Percentiles rank a stretch among this genome's conserved stretches.
These are phyloP conservation scores for Pichia sp. DNA, from an alignment of 1,139 yeast species.

Conservation along the genomic window DNA sequence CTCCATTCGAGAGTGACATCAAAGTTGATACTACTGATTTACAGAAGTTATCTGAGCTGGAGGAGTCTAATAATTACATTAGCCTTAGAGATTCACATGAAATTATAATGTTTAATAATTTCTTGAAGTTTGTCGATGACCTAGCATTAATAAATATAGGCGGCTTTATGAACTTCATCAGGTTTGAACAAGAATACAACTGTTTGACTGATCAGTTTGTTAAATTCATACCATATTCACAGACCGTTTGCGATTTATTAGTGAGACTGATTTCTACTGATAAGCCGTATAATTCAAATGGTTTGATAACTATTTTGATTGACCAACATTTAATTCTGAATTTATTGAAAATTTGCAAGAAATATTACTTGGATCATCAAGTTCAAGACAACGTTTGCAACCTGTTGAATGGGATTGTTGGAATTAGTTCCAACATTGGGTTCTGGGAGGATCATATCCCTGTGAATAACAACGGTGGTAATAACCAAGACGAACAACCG, in stretches of 20 bases:
- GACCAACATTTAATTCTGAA: constrained; percentile 53
- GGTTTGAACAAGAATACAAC: constrained; percentile 37
- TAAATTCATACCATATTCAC: constrained; percentile 64
- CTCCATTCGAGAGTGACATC: constrained; percentile 6
- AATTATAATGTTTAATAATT: constrained; percentile 79
- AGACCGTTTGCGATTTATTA: constrained; percentile 76
- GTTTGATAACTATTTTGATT: constrained; percentile 65
- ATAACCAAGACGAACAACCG: constrained; percentile 27
- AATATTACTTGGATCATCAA: constrained; percentile 29
- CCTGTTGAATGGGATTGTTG: constrained; percentile 32
- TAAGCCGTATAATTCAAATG: constrained; percentile 70
- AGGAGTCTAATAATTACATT: constrained; percentile 18
- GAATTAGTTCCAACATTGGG: constrained; percentile 34
- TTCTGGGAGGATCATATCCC: constrained; percentile 32
- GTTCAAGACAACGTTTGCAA: constrained; percentile 33
- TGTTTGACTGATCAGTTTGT: constrained; percentile 63
- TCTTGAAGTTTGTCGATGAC: constrained; percentile 89
- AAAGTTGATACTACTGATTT: constrained; percentile 15
- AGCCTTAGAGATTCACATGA: constrained; percentile 42
- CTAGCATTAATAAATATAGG: constrained; percentile 81
- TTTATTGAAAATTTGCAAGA: constrained; percentile 26
- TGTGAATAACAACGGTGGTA: constrained; percentile 16
- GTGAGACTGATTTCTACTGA: constrained; percentile 72
- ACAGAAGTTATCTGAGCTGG: constrained; percentile 20
- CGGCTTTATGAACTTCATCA: constrained; percentile 65